A percentile compares a stretch with the other conserved stretches of the same genome.
Evolutionary conservation across 108 stramenopile genomes (phyloP).

Genomic region (Cylindrotheca fusiformis): DNA sequence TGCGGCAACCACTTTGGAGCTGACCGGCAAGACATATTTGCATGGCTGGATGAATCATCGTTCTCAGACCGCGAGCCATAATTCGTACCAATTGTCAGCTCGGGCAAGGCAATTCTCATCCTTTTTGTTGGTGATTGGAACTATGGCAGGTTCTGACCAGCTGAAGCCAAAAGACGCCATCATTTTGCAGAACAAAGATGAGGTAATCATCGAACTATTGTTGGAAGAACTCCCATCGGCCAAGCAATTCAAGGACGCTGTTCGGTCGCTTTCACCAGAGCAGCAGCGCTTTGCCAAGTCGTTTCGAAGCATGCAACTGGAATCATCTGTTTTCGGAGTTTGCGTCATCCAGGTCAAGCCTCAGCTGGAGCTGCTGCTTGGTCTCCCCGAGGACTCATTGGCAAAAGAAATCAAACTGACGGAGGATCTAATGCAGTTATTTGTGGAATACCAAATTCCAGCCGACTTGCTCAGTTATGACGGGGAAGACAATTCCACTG

Average conservation of each 20-base stretch:
- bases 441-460: slow-evolving; percentile 88
- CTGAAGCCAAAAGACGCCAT: slow-evolving; percentile 84
- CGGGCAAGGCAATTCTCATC: slow-evolving; percentile 81
- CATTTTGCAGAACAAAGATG: slow-evolving; percentile 89
- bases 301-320: slow-evolving; percentile 83
- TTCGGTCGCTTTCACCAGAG: slow-evolving; percentile 79
- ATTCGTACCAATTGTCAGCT: slow-evolving; percentile 31
- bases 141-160: slow-evolving; percentile 50
- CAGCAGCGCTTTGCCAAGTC: slow-evolving; percentile 85
- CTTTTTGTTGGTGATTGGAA: slow-evolving; percentile 78
- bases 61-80: slow-evolving; percentile 20
- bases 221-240: slow-evolving; percentile 83
- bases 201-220: slow-evolving; percentile 74
- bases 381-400: slow-evolving; percentile 61
- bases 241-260: slow-evolving; percentile 89
- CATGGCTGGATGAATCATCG: slow-evolving; percentile 72
- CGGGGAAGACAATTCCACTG: slow-evolving; percentile 18
- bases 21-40: slow-evolving; percentile 61
- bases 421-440: slow-evolving; percentile 77
- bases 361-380: slow-evolving; percentile 76
- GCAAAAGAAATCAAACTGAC: slow-evolving; percentile 88
- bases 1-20: slow-evolving; percentile 43
- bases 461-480: slow-evolving; percentile 83
- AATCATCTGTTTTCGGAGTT: slow-evolving; percentile 76
- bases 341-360: slow-evolving; percentile 85